Evolutionary conservation across 805 yeast genomes (phyloP).

Genomic region (Kuraishia floccosa): DNA sequence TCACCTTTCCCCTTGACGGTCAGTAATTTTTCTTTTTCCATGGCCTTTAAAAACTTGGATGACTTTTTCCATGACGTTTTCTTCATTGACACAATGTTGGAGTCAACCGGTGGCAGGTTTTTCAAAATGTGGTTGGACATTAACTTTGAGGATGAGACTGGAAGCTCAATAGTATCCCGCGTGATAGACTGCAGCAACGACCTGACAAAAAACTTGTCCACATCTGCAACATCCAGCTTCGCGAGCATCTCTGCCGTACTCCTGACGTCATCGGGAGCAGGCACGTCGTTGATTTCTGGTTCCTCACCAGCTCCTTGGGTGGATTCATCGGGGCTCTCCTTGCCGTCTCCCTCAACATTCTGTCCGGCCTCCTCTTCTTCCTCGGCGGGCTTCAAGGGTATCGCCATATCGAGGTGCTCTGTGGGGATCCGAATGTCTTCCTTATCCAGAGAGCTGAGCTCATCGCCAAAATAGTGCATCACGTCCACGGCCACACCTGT

Average conservation of each 20-base stretch:
- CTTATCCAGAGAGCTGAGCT: constrained; percentile 40
- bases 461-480: constrained; percentile 60
- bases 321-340: constrained; percentile 6
- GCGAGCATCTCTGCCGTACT: constrained; percentile 5
- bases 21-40: constrained; percentile 66
- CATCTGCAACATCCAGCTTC: constrained; percentile 43
- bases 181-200: constrained; percentile 64
- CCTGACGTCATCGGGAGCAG: constrained; percentile 23
- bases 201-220: constrained; percentile 65
- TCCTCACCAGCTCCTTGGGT: constrained; percentile 2
- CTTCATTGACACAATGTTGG: constrained; percentile 46
- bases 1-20: constrained; percentile 80
- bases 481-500: constrained; percentile 74
- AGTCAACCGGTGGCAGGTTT: constrained; percentile 63
- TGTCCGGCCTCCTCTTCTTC: constrained; percentile 9
- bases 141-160: constrained; percentile 64
- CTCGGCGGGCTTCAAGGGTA: constrained; percentile 2
- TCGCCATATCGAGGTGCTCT: constrained; percentile 11
- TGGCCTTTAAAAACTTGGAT: constrained; percentile 72
- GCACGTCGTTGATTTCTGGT: constrained; percentile 5
- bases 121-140: constrained; percentile 59
- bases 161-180: constrained; percentile 42
- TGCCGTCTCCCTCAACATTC: constrained; percentile 1
- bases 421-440: constrained; percentile 33
- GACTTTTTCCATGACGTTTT: constrained; percentile 86